A percentile compares a stretch with the other conserved stretches of the same genome.
Conservation (phyloP, 1,139 yeast species). For the Blastobotrys elegans region DNA sequence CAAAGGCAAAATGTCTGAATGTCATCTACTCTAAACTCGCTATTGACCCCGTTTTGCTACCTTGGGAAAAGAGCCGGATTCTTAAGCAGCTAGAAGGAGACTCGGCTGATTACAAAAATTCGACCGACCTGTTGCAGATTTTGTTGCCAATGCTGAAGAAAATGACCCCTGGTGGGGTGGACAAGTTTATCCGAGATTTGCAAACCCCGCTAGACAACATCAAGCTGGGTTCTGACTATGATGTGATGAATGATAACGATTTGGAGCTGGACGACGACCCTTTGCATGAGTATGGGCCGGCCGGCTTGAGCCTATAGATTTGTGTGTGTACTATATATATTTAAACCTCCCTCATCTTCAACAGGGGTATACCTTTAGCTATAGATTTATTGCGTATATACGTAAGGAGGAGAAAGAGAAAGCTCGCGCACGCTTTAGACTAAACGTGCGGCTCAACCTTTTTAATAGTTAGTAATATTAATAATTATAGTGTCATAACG, state of each 20-base stretch:
- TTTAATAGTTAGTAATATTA: too few relatives aligned
- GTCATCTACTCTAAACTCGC: constrained; percentile 13
- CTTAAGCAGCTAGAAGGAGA: constrained; percentile 15
- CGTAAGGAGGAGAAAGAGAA: too few relatives aligned
- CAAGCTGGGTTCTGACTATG: not conserved
- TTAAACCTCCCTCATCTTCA: too few relatives aligned
- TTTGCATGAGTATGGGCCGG: constrained; percentile 1
- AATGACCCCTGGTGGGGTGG: constrained; percentile 9
- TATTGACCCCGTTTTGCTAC: constrained; percentile 16
- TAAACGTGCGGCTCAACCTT: too few relatives aligned
- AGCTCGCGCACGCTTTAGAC: too few relatives aligned
- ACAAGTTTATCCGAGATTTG: not conserved
- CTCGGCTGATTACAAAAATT: not conserved
- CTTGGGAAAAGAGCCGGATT: constrained; percentile 23
- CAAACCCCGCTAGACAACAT: constrained; percentile 10
- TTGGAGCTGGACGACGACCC: constrained; percentile 7
- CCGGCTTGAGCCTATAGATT: too few relatives aligned
- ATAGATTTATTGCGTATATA: too few relatives aligned
- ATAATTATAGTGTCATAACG: not conserved
- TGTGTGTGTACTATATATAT: too few relatives aligned
- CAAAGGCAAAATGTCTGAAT: constrained; percentile 25
- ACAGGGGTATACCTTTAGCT: too few relatives aligned
- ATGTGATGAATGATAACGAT: not conserved
- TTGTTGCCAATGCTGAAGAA: constrained; percentile 10
- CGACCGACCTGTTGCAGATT: not conserved